Conservation (phyloP, 768 basidiomycete species). For the Collybia sp. region DNA sequence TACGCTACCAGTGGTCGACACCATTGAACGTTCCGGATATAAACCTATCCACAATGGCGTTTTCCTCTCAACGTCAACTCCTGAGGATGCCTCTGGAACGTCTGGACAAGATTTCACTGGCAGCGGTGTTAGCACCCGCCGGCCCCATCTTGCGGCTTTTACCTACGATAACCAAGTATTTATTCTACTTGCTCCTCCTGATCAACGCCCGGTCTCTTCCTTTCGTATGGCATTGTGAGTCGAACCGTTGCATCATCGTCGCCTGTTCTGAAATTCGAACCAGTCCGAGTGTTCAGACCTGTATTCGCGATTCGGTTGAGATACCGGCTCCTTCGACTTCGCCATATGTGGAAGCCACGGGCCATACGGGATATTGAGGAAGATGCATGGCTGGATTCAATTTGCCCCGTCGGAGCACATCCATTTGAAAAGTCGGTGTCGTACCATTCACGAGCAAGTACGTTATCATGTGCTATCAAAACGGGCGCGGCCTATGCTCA, state of each 20-base stretch:
- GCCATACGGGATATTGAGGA: slow-evolving; percentile 24
- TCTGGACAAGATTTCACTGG: too few species aligned
- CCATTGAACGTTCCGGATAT: too few species aligned
- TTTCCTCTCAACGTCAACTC: too few species aligned
- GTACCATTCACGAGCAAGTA: slow-evolving; percentile 54
- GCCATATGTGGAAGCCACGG: slow-evolving; percentile 32
- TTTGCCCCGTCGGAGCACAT: slow-evolving; percentile 49
- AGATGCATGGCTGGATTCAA: slow-evolving; percentile 39
- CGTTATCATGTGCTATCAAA: slow-evolving; percentile 22
- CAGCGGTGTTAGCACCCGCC: too few species aligned
- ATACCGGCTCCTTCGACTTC: slow-evolving; percentile 24
- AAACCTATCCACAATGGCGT: too few species aligned
- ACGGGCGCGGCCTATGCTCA: not conserved
- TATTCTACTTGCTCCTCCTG: slow-evolving; percentile 45
- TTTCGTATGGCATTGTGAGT: slow-evolving; percentile 66
- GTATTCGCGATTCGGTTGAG: slow-evolving; percentile 29
- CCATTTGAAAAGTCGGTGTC: slow-evolving; percentile 43
- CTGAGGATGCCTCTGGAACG: too few species aligned
- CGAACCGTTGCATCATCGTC: not conserved
- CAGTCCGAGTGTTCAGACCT: slow-evolving; percentile 53
- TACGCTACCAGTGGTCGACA: too few species aligned
- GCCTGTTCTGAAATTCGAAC: slow-evolving; percentile 1
- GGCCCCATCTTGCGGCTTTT: slow-evolving; percentile 4
- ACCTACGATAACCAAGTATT: slow-evolving; percentile 28
- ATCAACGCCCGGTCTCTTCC: slow-evolving; percentile 60